phyloP scores from a whole-genome alignment of 768 basidiomycete genomes.

The Russula foetens region DNA sequence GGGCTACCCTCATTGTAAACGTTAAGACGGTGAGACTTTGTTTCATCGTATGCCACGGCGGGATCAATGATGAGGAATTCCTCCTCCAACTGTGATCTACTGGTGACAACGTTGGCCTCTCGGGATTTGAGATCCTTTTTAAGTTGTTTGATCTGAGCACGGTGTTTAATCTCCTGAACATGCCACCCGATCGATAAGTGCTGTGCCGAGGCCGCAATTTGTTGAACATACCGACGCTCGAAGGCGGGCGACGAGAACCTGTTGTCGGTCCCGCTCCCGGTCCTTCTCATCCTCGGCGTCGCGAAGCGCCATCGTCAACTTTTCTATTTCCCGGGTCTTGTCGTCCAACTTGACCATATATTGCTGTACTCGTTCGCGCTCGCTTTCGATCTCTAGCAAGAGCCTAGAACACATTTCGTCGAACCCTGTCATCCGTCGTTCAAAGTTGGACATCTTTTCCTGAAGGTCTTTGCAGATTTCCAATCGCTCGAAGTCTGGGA shows the following conservation, averaged over 20 bases:
- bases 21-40: conserved; percentile 7
- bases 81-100: neutral
- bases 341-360: neutral
- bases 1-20: neutral
- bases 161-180: conserved; percentile 4
- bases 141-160: conserved; percentile 11
- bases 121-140: neutral
- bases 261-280: neutral
- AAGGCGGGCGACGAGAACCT: neutral
- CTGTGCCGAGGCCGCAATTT: neutral
- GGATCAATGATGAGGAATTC: conserved; percentile 8
- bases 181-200: neutral
- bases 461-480: neutral
- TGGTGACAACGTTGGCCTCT: neutral
- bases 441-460: neutral
- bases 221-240: conserved; percentile 3
- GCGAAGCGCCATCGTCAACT: neutral
- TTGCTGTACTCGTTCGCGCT: neutral
- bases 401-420: neutral
- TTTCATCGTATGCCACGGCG: neutral
- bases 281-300: neutral
- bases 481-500: neutral
- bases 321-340: neutral
- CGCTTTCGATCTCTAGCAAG: neutral
- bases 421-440: neutral